phyloP scores from a whole-genome alignment of 441 rosid species.

The Gossypium schwendimanii region DNA sequence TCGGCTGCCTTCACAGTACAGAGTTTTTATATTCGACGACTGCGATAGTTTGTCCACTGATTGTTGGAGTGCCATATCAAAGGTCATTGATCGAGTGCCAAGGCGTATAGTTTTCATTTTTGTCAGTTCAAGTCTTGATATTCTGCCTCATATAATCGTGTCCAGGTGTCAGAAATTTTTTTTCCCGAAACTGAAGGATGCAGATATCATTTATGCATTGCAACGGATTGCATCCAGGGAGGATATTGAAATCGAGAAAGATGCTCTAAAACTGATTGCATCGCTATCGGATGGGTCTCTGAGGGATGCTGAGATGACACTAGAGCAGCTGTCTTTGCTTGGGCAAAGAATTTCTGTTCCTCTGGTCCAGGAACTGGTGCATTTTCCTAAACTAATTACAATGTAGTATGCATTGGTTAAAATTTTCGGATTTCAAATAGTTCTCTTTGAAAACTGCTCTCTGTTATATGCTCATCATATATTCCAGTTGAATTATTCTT shows the following conservation, averaged over 20 bases:
- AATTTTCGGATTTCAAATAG: too few relatives aligned
- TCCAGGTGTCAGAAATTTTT: conserved; percentile 96
- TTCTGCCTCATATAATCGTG: conserved; percentile 85
- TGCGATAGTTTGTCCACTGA: conserved; percentile 73
- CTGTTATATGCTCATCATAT: too few relatives aligned
- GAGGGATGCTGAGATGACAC: conserved; percentile 97
- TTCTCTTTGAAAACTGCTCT: too few relatives aligned
- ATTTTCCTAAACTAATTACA: conserved; percentile 1
- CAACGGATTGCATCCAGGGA: conserved; percentile 86
- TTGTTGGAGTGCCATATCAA: conserved; percentile 77
- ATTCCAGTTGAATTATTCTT: too few relatives aligned
- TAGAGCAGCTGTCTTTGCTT: conserved; percentile 85
- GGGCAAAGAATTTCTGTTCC: conserved; percentile 84
- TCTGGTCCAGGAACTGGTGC: conserved; percentile 90
- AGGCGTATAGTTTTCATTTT: conserved; percentile 76
- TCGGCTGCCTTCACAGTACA: conserved; percentile 49
- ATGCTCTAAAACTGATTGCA: conserved; percentile 89
- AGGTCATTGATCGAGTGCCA: conserved; percentile 88
- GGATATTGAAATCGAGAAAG: conserved; percentile 67
- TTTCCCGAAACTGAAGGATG: conserved; percentile 92
- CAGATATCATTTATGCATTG: conserved; percentile 69
- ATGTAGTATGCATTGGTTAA: too few relatives aligned
- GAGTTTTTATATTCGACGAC: conserved; percentile 81
- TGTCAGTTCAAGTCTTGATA: conserved; percentile 84
- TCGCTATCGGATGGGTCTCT: conserved; percentile 94